Base-by-base conservation (phyloP, 495 filamentous ascomycete genomes). In the Talaromyces nanjingensis region DNA sequence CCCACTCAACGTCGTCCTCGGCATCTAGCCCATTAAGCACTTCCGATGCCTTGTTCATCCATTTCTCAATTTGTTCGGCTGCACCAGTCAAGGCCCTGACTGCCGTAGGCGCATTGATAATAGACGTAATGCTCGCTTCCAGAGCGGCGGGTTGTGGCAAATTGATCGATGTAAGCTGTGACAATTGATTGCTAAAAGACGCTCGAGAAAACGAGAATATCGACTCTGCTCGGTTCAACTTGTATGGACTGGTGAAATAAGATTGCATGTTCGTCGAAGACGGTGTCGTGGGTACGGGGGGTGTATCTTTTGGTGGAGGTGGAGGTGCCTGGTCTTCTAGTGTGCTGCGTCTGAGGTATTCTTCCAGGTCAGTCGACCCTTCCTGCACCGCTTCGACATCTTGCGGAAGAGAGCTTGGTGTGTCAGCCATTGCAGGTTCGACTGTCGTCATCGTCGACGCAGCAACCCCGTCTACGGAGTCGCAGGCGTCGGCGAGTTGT, bases 1-100 rank as follows among this genome's bases (percentile, higher is more conserved):
- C 92, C 94, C 94, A 98, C 70, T 97, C 92, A 22, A 97, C 91
- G 68, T 98, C 93, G 74, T 98, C 94, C 65, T 97, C 93, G 14
- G 91, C 88, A 72, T 97, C 91, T 24, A 98, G 75, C 0, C 91
- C 91, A 62, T 79, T 84, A 27, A 98, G 83, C 9, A 97, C 91
- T 64, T 94, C 91, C 0, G 86, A 88, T 1, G 94, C 92, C 71
- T 96, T 96, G 65, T 83, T 82, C 64, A 97, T 93, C 94, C 94
- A 98, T 62, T 86, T 86, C 54, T 87, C 85, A 59, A 98, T 98
- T 73, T 97, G 91, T 60, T 93, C 89, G 24, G 93, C 91, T 9
- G 93, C 89, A 59, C 85, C 85, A 64, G 88, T 86, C 62, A 98
- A 77, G 0, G 90, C 90, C 57, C 84, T 86, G 6, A 90, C 85